Evolutionary conservation across 2,329 filamentous ascomycete species (phyloP).

Genomic region (Calonectria multiphialidica): DNA sequence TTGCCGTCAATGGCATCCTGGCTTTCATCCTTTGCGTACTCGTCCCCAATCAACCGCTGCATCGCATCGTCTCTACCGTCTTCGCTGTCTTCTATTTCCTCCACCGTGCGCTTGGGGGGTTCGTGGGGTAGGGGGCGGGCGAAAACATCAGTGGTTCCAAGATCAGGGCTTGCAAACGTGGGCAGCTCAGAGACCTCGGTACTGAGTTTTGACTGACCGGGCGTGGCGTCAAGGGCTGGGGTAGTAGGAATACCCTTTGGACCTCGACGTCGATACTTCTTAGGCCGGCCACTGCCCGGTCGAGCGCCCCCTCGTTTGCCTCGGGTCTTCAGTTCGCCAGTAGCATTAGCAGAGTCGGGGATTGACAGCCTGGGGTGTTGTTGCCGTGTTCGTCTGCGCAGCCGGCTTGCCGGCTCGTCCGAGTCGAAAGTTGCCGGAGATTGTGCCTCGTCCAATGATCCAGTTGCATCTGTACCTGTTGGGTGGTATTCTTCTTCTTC

Average conservation of each 20-base stretch:
- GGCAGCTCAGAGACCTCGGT: slow-evolving; percentile 15
- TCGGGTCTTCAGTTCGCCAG: slow-evolving; percentile 44
- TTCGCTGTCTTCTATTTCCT: slow-evolving; percentile 48
- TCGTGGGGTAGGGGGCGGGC: not conserved
- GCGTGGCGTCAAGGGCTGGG: slow-evolving; percentile 8
- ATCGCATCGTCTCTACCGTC: slow-evolving; percentile 36
- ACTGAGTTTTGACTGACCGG: slow-evolving; percentile 17
- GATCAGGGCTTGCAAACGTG: not conserved
- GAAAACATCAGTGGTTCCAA: not conserved
- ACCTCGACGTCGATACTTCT: slow-evolving; percentile 50
- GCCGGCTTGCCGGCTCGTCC: slow-evolving; percentile 41
- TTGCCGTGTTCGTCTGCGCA: slow-evolving; percentile 41
- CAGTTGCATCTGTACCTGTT: slow-evolving; percentile 37
- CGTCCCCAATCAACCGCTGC: slow-evolving; percentile 27
- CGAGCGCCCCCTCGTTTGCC: slow-evolving; percentile 54
- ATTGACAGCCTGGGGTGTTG: slow-evolving; percentile 22
- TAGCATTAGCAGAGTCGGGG: slow-evolving; percentile 28
- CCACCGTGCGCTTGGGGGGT: slow-evolving; percentile 25
- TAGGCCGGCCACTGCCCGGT: slow-evolving; percentile 54
- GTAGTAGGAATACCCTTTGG: slow-evolving; percentile 31
- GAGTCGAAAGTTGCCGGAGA: slow-evolving; percentile 36
- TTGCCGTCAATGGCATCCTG: slow-evolving; percentile 47
- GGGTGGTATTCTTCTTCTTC: slow-evolving; percentile 48
- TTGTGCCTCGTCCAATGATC: slow-evolving; percentile 36
- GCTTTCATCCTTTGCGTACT: slow-evolving; percentile 44